Evolutionary conservation across 2,329 filamentous ascomycete species (phyloP).

Genomic region (Bipolaris gigantea): DNA sequence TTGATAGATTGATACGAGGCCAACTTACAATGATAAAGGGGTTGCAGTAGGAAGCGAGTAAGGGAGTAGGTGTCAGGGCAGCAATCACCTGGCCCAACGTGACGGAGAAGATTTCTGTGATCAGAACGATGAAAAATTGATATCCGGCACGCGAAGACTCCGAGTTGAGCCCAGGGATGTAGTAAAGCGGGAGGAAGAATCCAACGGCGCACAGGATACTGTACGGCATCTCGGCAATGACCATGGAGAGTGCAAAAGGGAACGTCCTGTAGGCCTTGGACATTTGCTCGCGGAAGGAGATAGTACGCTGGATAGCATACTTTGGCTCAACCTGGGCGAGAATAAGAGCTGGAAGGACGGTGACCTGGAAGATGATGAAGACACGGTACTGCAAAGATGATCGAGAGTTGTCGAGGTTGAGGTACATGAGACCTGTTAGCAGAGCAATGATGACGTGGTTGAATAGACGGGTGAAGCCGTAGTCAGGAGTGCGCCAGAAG

Average conservation of each 20-base stretch:
- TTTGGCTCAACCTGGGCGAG: constrained; percentile 83
- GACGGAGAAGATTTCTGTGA: constrained; percentile 83
- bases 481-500: constrained; percentile 86
- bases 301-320: constrained; percentile 76
- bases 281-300: constrained; percentile 84
- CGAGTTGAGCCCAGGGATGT: constrained; percentile 72
- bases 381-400: constrained; percentile 80
- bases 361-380: constrained; percentile 89
- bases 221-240: constrained; percentile 85
- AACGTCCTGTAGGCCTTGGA: constrained; percentile 84
- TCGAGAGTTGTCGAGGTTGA: constrained; percentile 75
- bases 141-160: constrained; percentile 72
- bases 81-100: constrained; percentile 74
- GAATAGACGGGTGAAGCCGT: constrained; percentile 84
- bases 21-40: constrained; percentile 50
- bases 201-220: constrained; percentile 74
- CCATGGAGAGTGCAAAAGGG: constrained; percentile 75
- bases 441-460: constrained; percentile 79
- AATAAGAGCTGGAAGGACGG: constrained; percentile 80
- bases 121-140: constrained; percentile 81
- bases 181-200: constrained; percentile 85
- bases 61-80: constrained; percentile 74
- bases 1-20: not conserved
- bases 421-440: constrained; percentile 76
- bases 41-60: constrained; percentile 78